A percentile compares a stretch with the other conserved stretches of the same genome.
phyloP scores from a whole-genome alignment of 805 yeast genomes.

The Metschnikowia matae region DNA sequence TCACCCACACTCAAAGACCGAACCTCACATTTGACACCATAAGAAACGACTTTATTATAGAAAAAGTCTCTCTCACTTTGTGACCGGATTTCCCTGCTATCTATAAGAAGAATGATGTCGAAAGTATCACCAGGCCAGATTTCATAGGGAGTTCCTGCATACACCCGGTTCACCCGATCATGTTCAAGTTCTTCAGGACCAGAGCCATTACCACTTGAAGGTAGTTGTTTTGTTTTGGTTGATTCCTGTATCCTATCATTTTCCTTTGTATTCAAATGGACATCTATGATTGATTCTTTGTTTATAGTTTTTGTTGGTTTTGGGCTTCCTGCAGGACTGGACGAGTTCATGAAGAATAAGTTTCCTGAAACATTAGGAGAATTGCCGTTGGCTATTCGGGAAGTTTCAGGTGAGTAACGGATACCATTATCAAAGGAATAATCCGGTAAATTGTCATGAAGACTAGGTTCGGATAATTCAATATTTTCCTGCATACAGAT shows the following conservation, averaged over 20 bases:
- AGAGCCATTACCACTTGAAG: too few species aligned
- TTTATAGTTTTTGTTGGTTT: background rate
- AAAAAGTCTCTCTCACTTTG: constrained; percentile 68
- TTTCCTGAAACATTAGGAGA: background rate
- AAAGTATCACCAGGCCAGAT: constrained; percentile 63
- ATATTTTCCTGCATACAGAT: constrained; percentile 47
- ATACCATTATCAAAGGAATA: constrained; percentile 35
- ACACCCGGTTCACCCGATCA: constrained; percentile 21
- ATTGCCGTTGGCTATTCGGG: background rate
- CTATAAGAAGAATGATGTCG: constrained; percentile 61
- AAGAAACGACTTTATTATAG: constrained; percentile 44
- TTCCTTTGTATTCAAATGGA: too few species aligned
- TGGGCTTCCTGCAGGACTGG: constrained; percentile 3
- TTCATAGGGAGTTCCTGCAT: constrained; percentile 31
- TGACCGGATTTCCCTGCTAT: constrained; percentile 78
- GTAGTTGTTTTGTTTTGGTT: background rate
- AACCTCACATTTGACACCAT: constrained; percentile 49
- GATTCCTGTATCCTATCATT: background rate
- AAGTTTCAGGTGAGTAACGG: constrained; percentile 13
- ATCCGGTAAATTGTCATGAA: constrained; percentile 19
- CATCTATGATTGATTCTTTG: too few species aligned
- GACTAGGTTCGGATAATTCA: constrained; percentile 7
- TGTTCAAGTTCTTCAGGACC: constrained; percentile 12
- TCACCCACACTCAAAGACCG: constrained; percentile 78
- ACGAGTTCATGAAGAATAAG: background rate